Conservation (phyloP, 2,329 filamentous ascomycete species). For the Botrytis aclada region DNA sequence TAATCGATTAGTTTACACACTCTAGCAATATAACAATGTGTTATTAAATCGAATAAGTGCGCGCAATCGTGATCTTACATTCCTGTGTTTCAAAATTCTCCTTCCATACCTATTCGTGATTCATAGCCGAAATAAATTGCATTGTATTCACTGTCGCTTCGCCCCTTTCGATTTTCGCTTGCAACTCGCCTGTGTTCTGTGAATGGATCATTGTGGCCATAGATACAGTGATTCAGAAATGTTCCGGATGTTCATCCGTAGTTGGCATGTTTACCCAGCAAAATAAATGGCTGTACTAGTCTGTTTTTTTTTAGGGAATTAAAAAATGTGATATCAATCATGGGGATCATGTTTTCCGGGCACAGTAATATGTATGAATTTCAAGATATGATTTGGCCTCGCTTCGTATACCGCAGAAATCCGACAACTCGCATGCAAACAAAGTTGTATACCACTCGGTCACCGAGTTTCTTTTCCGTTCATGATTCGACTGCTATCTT, state of each 20-base stretch:
- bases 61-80: neutral
- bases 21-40: neutral
- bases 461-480: neutral
- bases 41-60: neutral
- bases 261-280: neutral
- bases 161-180: neutral
- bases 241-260: neutral
- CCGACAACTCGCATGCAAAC: neutral
- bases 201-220: neutral
- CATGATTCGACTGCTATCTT: neutral
- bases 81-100: neutral
- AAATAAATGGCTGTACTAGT: neutral
- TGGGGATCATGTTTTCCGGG: neutral
- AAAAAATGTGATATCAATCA: neutral
- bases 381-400: neutral
- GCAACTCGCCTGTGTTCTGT: neutral
- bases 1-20: neutral
- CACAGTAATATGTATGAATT: neutral
- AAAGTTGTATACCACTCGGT: neutral
- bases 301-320: neutral
- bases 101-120: neutral
- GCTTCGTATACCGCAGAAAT: neutral
- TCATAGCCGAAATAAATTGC: neutral
- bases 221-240: neutral
- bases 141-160: neutral